Base-by-base conservation (phyloP, 768 basidiomycete species). In the Tricholoma matsutake region DNA sequence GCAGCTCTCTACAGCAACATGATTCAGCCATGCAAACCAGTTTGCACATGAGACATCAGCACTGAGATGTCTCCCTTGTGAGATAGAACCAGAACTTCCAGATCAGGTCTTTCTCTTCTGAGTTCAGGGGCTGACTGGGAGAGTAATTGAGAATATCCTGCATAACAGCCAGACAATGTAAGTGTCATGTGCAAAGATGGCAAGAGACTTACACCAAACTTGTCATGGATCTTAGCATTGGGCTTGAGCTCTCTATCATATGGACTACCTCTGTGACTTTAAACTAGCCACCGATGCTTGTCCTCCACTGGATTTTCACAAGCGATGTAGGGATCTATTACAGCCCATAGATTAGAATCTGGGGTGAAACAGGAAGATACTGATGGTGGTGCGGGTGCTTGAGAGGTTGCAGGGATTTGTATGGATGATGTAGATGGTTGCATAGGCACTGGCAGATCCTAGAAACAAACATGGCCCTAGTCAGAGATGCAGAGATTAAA, bases 51-150 rank as follows among this genome's bases (percentile, higher is more conserved):
- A n/a, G n/a, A n/a, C n/a, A n/a, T n/a, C n/a, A n/a, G n/a, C n/a
- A n/a, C n/a, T n/a, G n/a, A n/a, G n/a, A n/a, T n/a, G n/a, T n/a
- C n/a, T 96, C 93, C 34, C 94, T 80, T 2, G 89, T 86, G 10
- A 99, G 86, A 65, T 97, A 98, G 76, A 98, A 99, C 18, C 97
- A 86, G 81, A 96, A 99, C 72, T 96, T 96, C 97, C 97, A 99
- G 39, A 98, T 88, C 43, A 96, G 78, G 65, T 98, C 96, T 70
- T 96, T 96, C 75, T 98, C 96, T 68, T 95, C 92, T 0, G 94
- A 87, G 3, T 86, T 91, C 7, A 99, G 79, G 10, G 84, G 81
- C 61, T 89, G 92, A 60, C 91, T 96, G 0, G 97, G 97, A 0
- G 96, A 88, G 65, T 98, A 94, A 54, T 87, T 87, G 55, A 99